phyloP scores from a whole-genome alignment of 129 eudicot species.

The Centrapalus pauciflorus region DNA sequence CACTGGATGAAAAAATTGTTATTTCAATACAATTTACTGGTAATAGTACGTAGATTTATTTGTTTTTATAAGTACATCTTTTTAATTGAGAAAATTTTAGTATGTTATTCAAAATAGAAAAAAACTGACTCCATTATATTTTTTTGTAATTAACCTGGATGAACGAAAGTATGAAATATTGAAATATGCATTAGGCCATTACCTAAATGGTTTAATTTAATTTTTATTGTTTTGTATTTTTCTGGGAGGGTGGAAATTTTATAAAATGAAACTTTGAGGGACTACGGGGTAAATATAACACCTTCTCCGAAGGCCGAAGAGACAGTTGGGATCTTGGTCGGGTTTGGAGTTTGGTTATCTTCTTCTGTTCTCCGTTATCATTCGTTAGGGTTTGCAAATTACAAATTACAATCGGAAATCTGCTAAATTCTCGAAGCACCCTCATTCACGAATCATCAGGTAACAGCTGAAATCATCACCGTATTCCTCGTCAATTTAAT shows the following conservation, averaged over 20 bases:
- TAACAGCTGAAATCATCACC: slow-evolving; percentile 11
- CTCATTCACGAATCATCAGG: slow-evolving; percentile 1
- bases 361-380: slow-evolving; percentile 8
- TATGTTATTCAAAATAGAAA: too few species aligned
- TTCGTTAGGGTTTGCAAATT: slow-evolving; percentile 14
- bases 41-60: too few species aligned
- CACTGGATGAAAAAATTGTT: too few species aligned
- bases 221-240: neutral
- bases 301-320: neutral
- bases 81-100: too few species aligned
- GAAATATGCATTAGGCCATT: too few species aligned
- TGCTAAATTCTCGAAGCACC: neutral
- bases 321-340: slow-evolving; percentile 7
- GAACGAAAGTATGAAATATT: too few species aligned
- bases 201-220: too few species aligned
- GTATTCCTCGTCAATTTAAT: neutral
- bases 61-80: too few species aligned
- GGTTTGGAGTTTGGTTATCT: neutral
- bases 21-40: too few species aligned
- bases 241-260: neutral
- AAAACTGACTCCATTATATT: too few species aligned
- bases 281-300: neutral
- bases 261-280: neutral
- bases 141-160: too few species aligned
- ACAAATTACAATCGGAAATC: neutral